phyloP scores from a whole-genome alignment of 306 rosid species.

The Corylus avellana region DNA sequence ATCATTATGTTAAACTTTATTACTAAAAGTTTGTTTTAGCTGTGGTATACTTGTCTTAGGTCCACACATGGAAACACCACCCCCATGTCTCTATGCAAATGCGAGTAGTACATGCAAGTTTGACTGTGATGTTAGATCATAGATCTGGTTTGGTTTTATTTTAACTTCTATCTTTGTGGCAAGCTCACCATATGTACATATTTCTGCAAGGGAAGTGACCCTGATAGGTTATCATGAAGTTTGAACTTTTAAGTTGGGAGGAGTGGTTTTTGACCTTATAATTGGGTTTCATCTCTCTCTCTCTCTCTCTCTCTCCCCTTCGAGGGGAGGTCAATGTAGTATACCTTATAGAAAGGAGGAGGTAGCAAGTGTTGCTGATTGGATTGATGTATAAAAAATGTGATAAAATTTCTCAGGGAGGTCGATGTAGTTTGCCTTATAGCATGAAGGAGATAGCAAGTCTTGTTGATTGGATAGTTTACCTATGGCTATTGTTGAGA shows the following conservation, averaged over 20 bases:
- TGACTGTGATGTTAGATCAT: not conserved
- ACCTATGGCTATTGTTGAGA: too few relatives aligned
- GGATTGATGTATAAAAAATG: too few relatives aligned
- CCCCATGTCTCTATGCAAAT: not conserved
- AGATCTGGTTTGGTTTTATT: not conserved
- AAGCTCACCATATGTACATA: not conserved
- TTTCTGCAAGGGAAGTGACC: not conserved
- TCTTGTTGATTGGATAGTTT: too few relatives aligned
- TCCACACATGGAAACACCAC: not conserved
- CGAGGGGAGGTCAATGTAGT: too few relatives aligned
- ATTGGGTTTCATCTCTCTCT: not conserved
- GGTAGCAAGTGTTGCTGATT: too few relatives aligned
- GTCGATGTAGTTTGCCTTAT: too few relatives aligned
- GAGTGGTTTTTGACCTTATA: not conserved
- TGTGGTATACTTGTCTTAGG: not conserved
- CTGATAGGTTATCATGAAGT: not conserved
- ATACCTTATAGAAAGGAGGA: too few relatives aligned
- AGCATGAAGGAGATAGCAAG: too few relatives aligned
- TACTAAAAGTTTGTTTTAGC: not conserved
- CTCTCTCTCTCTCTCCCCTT: not conserved
- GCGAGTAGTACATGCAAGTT: not conserved
- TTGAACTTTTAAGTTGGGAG: not conserved
- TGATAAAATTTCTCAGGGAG: too few relatives aligned
- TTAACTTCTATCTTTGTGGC: constrained; percentile 3
- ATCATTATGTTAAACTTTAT: not conserved